A percentile compares a stretch with the other conserved stretches of the same genome.
Evolutionary conservation across 768 basidiomycete species (phyloP).

Genomic region (Termitomyces titanicus): DNA sequence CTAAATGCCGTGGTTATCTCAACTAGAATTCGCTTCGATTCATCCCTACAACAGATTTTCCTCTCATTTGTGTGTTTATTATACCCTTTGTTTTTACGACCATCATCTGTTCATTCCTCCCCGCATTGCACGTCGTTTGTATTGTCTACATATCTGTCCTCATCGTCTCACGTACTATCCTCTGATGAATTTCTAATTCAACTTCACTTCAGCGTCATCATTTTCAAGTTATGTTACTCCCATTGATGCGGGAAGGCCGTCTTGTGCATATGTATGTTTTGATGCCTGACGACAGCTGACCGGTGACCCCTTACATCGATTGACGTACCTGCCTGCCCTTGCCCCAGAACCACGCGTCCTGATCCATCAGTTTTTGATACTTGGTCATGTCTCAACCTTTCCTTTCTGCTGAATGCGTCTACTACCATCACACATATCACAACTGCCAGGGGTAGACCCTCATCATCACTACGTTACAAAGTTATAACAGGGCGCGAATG

Average conservation of each 20-base stretch:
- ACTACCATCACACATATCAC: conserved; percentile 4
- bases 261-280: background rate
- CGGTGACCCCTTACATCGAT: background rate
- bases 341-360: too few species aligned
- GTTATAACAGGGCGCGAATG: background rate
- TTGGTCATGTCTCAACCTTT: background rate
- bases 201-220: too few species aligned
- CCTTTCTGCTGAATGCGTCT: background rate
- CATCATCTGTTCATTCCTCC: conserved; percentile 12
- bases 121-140: conserved; percentile 16
- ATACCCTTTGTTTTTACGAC: background rate
- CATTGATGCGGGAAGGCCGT: too few species aligned
- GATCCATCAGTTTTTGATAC: too few species aligned
- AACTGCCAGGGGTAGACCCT: background rate
- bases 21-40: conserved; percentile 55
- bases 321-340: background rate
- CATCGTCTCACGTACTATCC: conserved; percentile 1
- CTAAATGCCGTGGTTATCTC: conserved; percentile 91
- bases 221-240: too few species aligned
- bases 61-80: conserved; percentile 15
- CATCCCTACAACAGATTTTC: background rate
- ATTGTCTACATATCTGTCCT: conserved; percentile 15
- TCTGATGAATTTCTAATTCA: conserved; percentile 8
- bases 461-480: conserved; percentile 5
- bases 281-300: background rate